These are phyloP conservation scores for Chalciporus piperatoides DNA, from an alignment of 1,284 basidiomycete genomes.

Conservation along the genomic window DNA sequence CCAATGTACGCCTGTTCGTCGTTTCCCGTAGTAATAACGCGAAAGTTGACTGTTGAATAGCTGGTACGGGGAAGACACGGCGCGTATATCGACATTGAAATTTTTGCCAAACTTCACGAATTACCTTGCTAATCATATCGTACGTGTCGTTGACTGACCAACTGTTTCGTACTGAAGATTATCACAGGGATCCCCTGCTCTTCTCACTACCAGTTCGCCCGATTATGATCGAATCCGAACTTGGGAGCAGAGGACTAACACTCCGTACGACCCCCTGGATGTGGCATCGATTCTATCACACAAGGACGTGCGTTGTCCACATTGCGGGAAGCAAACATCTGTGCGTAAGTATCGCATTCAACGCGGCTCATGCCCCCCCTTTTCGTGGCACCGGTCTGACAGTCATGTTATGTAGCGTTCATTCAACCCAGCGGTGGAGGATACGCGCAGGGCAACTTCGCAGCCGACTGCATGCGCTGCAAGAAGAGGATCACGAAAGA, in stretches of 20 bases:
- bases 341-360: conserved; percentile 8
- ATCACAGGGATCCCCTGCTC: conserved; percentile 14
- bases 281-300: conserved; percentile 5
- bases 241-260: conserved; percentile 28
- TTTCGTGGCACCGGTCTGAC: background rate
- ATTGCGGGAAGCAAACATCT: background rate
- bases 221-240: conserved; percentile 8
- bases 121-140: conserved; percentile 13
- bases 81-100: conserved; percentile 12
- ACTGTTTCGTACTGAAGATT: background rate
- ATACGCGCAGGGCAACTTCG: conserved; percentile 35
- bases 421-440: conserved; percentile 25
- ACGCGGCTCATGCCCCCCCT: background rate
- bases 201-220: conserved; percentile 15
- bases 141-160: background rate
- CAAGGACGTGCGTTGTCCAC: conserved; percentile 11
- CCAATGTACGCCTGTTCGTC: conserved; percentile 29
- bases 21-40: background rate
- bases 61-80: conserved; percentile 36
- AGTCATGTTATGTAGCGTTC: conserved; percentile 23
- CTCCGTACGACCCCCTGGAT: conserved; percentile 33
- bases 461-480: conserved; percentile 25
- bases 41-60: too few relatives aligned
- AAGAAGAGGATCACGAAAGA: conserved; percentile 25
- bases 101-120: conserved; percentile 16